Evolutionary conservation across 176 grass and related monocot genomes (phyloP), one percentile per base, ranked within the genome.

Genomic region (Tillandsia fasciculata): DNA sequence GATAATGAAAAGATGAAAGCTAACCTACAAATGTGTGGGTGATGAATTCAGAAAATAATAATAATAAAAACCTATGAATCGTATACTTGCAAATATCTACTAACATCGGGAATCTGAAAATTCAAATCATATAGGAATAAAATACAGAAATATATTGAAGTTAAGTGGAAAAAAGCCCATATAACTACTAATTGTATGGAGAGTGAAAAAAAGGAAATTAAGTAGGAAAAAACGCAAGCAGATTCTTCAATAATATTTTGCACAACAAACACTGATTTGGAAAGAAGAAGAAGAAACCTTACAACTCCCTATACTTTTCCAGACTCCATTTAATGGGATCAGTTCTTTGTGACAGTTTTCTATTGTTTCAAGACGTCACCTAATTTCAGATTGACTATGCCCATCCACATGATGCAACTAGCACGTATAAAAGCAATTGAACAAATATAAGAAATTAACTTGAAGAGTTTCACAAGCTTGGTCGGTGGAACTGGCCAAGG

Each of bases 391-490:
- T 65, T 86, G 86, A 78, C 68, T 74, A 74, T 92, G 93, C 17
- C 86, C 89, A 85, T 97, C 89, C 56, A 97, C 76, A 74, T 97
- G 86, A 82, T 97, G 89, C 69, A 97, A 78, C 93, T 96, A 50
- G 63, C 10, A 8, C 7, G 48, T 11, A 78, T 59, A 64, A n/a
- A 64, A 12, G 29, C 24, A 64, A 67, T 24, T 70, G 52, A 73
- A 18, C 9, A 80, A 58, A 58, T 58, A 8, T 15, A 54, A 54
- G 15, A 54, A 13, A 13, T 18, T 7, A 58, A 14, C 54, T 17
- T 58, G n/a, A 58, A n/a, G 13, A 58, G 54, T 58, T 58, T n/a
- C n/a, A n/a, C n/a, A n/a, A n/a, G n/a, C n/a, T n/a, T n/a, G n/a
- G n/a, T n/a, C n/a, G n/a, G n/a, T n/a, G n/a, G n/a, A n/a, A n/a